These are phyloP conservation scores for Penicillium sp. DNA, from an alignment of 2,329 filamentous ascomycete species.

Conservation along the genomic window DNA sequence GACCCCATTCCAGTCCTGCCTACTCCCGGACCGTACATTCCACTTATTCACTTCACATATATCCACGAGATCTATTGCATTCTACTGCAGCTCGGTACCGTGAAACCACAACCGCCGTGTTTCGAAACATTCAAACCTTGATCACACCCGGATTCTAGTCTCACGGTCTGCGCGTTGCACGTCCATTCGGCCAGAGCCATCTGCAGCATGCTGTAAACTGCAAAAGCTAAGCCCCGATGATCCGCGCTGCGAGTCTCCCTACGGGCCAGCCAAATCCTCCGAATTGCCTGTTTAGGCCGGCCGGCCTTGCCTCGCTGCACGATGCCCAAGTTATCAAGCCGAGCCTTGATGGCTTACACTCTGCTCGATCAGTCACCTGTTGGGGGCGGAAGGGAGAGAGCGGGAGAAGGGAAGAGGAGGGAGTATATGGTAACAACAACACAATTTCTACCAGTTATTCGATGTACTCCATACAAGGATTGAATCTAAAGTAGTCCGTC, in stretches of 20 bases:
- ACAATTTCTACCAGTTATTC: too few relatives aligned
- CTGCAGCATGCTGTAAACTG: conserved; percentile 32
- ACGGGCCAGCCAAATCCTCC: conserved; percentile 20
- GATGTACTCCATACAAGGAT: too few relatives aligned
- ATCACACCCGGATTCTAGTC: conserved; percentile 22
- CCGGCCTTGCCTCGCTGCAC: conserved; percentile 11
- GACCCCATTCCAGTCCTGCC: neutral
- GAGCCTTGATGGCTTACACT: neutral
- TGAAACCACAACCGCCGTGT: conserved; percentile 6
- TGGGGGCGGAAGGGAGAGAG: neutral
- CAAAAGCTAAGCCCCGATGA: conserved; percentile 39
- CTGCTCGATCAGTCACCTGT: neutral
- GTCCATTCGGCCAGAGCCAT: conserved; percentile 26
- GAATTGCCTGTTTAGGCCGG: conserved; percentile 1
- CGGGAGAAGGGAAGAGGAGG: neutral
- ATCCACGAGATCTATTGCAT: neutral
- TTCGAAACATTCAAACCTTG: conserved; percentile 6
- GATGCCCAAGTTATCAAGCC: neutral
- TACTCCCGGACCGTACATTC: too few relatives aligned
- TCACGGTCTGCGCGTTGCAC: conserved; percentile 27
- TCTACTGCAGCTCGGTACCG: neutral
- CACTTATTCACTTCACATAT: neutral
- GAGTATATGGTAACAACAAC: neutral
- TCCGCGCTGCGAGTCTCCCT: conserved; percentile 28
- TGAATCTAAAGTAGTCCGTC: too few relatives aligned